phyloP scores from a whole-genome alignment of 2,329 filamentous ascomycete species.

The Acrocalymma vagum region DNA sequence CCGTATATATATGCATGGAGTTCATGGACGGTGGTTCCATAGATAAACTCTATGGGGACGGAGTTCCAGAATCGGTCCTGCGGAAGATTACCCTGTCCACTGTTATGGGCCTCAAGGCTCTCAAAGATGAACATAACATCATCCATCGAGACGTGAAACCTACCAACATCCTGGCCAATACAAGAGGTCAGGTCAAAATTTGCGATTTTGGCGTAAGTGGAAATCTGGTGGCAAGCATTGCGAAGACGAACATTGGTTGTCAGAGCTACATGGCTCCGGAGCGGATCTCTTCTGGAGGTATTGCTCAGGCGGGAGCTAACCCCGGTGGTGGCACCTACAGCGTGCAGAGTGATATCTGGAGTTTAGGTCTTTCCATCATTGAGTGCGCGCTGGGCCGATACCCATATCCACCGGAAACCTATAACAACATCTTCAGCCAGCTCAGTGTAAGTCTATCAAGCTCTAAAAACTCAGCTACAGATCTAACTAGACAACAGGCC shows the following conservation, averaged over 20 bases:
- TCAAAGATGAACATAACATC: slow-evolving; percentile 99
- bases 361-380: slow-evolving; percentile 90
- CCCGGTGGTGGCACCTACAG: slow-evolving; percentile 87
- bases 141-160: slow-evolving; percentile 99
- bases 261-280: slow-evolving; percentile 99
- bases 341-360: slow-evolving; percentile 98
- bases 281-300: slow-evolving; percentile 86
- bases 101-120: slow-evolving; percentile 85
- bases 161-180: slow-evolving; percentile 96
- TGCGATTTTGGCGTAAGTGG: slow-evolving; percentile 98
- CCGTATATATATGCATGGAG: slow-evolving; percentile 99
- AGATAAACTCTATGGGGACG: slow-evolving; percentile 92
- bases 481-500: slow-evolving; percentile 67
- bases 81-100: slow-evolving; percentile 91
- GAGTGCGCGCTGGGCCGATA: slow-evolving; percentile 95
- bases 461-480: slow-evolving; percentile 1
- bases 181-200: slow-evolving; percentile 91
- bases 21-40: slow-evolving; percentile 99
- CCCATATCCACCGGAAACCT: slow-evolving; percentile 96
- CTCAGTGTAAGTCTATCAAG: slow-evolving; percentile 75
- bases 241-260: slow-evolving; percentile 98
- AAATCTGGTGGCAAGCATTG: slow-evolving; percentile 95
- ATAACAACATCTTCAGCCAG: slow-evolving; percentile 98
- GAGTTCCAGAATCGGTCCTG: slow-evolving; percentile 87
- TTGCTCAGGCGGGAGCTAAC: slow-evolving; percentile 73